These are phyloP conservation scores for Diaporthe longicolla DNA, from an alignment of 2,329 filamentous ascomycete genomes.

Conservation along the genomic window DNA sequence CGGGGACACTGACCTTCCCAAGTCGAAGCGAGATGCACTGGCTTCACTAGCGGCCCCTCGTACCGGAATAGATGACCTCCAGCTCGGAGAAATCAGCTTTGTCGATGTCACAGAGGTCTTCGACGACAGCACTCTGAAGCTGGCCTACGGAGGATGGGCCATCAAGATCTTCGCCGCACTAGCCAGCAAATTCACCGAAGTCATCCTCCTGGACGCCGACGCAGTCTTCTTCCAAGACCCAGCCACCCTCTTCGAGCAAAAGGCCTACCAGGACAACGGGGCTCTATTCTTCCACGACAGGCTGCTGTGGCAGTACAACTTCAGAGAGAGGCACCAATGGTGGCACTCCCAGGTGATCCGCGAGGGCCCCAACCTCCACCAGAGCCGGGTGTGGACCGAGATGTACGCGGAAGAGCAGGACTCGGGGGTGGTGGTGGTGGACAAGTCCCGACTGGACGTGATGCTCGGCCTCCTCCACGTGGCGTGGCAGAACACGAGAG, in stretches of 20 bases:
- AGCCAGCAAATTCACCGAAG: constrained; percentile 54
- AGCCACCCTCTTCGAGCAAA: constrained; percentile 51
- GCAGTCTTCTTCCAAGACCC: constrained; percentile 56
- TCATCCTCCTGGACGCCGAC: constrained; percentile 57
- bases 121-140: constrained; percentile 49
- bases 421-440: constrained; percentile 57
- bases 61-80: constrained; percentile 32
- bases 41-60: constrained; percentile 14
- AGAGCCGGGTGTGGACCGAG: constrained; percentile 56
- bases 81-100: constrained; percentile 48
- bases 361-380: constrained; percentile 50
- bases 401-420: constrained; percentile 58
- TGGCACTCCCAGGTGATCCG: constrained; percentile 54
- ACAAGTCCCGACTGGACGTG: constrained; percentile 56
- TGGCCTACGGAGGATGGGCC: constrained; percentile 55
- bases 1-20: constrained; percentile 51
- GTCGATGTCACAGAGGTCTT: constrained; percentile 53
- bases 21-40: constrained; percentile 47
- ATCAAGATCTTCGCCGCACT: constrained; percentile 59
- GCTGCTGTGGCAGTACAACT: constrained; percentile 55
- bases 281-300: constrained; percentile 58
- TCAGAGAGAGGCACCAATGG: constrained; percentile 54
- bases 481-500: constrained; percentile 59
- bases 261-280: constrained; percentile 51
- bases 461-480: constrained; percentile 57